Conservation (phyloP, 805 yeast genomes). For the Candida rishiriensis region DNA sequence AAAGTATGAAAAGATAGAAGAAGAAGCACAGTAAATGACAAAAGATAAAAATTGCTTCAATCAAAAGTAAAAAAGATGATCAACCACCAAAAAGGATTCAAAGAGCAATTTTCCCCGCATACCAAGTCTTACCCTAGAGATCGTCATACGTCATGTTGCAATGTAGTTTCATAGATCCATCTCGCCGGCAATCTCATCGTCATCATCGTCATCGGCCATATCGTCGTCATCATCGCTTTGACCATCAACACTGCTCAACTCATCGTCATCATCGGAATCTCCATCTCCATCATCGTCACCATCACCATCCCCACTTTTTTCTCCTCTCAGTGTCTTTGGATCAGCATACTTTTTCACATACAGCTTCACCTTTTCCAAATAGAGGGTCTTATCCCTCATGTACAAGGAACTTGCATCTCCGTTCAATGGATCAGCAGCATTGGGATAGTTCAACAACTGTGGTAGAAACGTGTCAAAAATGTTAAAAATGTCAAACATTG, state of each 20-base stretch:
- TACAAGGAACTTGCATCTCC: slow-evolving; percentile 83
- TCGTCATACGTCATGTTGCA: no score
- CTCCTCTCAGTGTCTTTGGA: slow-evolving; percentile 27
- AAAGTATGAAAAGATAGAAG: no score
- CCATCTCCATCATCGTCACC: slow-evolving; percentile 22
- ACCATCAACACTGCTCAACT: slow-evolving; percentile 25
- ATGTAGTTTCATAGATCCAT: slow-evolving; percentile 23
- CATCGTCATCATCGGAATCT: slow-evolving; percentile 25
- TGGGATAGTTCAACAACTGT: slow-evolving; percentile 85
- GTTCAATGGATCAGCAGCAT: slow-evolving; percentile 90
- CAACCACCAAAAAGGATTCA: no score
- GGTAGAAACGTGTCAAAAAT: slow-evolving; percentile 92
- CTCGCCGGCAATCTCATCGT: slow-evolving; percentile 31
- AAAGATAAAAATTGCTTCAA: no score
- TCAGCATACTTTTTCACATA: slow-evolving; percentile 71
- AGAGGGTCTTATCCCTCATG: slow-evolving; percentile 60
- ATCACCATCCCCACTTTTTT: slow-evolving; percentile 23
- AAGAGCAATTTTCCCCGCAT: no score
- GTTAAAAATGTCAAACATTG: slow-evolving; percentile 89
- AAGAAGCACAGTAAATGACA: no score
- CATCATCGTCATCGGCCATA: slow-evolving; percentile 21
- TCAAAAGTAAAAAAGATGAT: no score
- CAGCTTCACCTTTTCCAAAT: slow-evolving; percentile 63
- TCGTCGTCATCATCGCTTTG: slow-evolving; percentile 15
- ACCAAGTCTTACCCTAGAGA: no score